A percentile compares a stretch with the other conserved stretches of the same genome.
phyloP scores from a whole-genome alignment of 164 flowering plant genomes.

The Vitis rotundifolia region DNA sequence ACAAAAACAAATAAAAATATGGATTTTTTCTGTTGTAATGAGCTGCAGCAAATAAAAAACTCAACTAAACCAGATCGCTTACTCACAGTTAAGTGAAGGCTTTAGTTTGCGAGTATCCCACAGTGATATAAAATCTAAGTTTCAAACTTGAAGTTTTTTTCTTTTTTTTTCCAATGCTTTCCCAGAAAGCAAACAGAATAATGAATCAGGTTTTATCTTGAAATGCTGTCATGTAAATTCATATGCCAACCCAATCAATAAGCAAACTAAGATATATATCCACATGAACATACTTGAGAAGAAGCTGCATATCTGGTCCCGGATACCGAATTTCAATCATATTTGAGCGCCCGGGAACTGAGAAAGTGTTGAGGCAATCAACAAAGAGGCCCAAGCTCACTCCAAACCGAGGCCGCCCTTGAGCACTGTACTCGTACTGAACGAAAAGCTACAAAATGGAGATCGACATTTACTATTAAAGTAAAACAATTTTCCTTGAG shows the following conservation, averaged over 20 bases:
- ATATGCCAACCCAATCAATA: not conserved
- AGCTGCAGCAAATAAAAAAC: too few relatives aligned
- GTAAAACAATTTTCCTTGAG: too few relatives aligned
- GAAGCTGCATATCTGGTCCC: slow-evolving; percentile 98
- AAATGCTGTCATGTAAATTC: not conserved
- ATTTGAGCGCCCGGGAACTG: slow-evolving; percentile 57
- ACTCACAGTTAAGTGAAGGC: too few relatives aligned
- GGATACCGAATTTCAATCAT: slow-evolving; percentile 80
- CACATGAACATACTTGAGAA: slow-evolving; percentile 60
- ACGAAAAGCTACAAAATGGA: slow-evolving; percentile 58
- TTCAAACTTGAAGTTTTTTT: too few relatives aligned
- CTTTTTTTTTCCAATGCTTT: too few relatives aligned
- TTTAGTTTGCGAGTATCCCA: too few relatives aligned
- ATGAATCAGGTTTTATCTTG: not conserved
- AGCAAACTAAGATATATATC: not conserved
- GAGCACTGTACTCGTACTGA: slow-evolving; percentile 65
- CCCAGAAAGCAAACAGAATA: too few relatives aligned
- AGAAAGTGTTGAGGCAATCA: slow-evolving; percentile 82
- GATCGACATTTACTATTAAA: too few relatives aligned
- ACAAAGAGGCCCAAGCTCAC: slow-evolving; percentile 84
- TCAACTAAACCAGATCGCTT: too few relatives aligned
- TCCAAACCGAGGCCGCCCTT: slow-evolving; percentile 84
- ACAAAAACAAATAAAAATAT: not conserved
- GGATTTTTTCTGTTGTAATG: too few relatives aligned
- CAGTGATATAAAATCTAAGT: too few relatives aligned